phyloP scores from a whole-genome alignment of 176 grass and related monocot species.

The Tillandsia fasciculata region DNA sequence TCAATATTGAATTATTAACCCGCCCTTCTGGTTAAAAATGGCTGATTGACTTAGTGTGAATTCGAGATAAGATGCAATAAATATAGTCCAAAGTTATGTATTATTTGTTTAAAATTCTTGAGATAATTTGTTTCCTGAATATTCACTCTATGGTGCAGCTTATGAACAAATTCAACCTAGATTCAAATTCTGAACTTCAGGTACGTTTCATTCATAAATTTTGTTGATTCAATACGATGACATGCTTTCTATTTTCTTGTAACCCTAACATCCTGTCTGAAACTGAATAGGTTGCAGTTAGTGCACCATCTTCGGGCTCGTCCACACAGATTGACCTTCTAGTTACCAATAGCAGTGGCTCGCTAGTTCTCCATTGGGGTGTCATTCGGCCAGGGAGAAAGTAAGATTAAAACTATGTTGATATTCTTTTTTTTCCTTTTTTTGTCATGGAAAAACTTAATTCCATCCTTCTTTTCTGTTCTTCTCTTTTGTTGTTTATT shows the following conservation, averaged over 20 bases:
- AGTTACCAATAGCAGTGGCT: conserved; percentile 52
- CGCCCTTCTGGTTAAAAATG: neutral
- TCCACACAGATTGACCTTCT: conserved; percentile 36
- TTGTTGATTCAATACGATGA: conserved; percentile 6
- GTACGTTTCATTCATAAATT: conserved; percentile 19
- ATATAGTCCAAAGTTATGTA: neutral
- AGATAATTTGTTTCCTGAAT: conserved; percentile 8
- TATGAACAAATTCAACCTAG: conserved; percentile 53
- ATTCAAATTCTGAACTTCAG: conserved; percentile 68
- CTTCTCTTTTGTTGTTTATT: conserved; percentile 16
- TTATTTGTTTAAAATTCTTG: conserved; percentile 10
- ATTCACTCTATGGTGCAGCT: conserved; percentile 31
- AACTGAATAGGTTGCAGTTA: conserved; percentile 47
- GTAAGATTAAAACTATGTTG: conserved; percentile 20
- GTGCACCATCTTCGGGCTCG: conserved; percentile 22
- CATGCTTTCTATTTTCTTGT: conserved; percentile 13
- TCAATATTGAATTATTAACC: neutral
- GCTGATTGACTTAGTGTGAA: neutral
- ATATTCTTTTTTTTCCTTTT: neutral
- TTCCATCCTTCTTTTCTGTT: neutral
- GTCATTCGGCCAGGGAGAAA: conserved; percentile 34
- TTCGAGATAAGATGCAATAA: neutral
- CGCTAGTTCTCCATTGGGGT: conserved; percentile 83
- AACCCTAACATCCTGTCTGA: neutral
- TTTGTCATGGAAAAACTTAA: neutral